phyloP scores from a whole-genome alignment of 1,139 yeast species.

The Pichia sp. region DNA sequence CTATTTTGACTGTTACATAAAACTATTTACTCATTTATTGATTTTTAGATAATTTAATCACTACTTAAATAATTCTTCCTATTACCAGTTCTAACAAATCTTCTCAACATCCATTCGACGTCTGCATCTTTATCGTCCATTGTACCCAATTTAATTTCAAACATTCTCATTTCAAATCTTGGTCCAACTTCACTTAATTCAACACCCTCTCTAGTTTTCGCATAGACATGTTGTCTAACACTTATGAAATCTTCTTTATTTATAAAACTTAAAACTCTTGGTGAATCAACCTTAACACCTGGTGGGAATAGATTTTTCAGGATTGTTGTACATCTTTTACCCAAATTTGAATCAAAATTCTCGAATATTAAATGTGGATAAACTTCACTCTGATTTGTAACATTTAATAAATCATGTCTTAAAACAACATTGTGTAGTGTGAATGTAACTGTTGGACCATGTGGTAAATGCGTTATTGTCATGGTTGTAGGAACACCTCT shows the following conservation, averaged over 20 bases:
- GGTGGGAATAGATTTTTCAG: constrained; percentile 92
- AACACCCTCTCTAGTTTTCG: constrained; percentile 78
- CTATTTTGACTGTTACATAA: background rate
- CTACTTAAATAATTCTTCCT: constrained; percentile 73
- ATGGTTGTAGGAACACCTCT: constrained; percentile 96
- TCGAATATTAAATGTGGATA: constrained; percentile 93
- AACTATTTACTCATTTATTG: background rate
- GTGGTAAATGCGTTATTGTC: constrained; percentile 92
- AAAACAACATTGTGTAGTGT: constrained; percentile 90
- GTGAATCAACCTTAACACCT: constrained; percentile 85
- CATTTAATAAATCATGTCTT: constrained; percentile 82
- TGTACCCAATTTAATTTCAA: constrained; percentile 82
- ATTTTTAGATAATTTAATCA: constrained; percentile 3
- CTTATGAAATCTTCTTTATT: constrained; percentile 87
- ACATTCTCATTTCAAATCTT: constrained; percentile 92
- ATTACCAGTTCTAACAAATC: constrained; percentile 91
- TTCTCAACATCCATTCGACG: constrained; percentile 89
- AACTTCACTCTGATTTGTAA: constrained; percentile 85
- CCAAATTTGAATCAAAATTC: constrained; percentile 77
- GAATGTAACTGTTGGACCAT: constrained; percentile 94
- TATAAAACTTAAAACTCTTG: constrained; percentile 85
- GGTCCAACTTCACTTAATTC: constrained; percentile 97
- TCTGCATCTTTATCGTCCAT: constrained; percentile 96
- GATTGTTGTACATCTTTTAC: constrained; percentile 73
- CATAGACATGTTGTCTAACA: constrained; percentile 93